phyloP scores from a whole-genome alignment of 352 stramenopile genomes.

The Phytophthora pluvialis region DNA sequence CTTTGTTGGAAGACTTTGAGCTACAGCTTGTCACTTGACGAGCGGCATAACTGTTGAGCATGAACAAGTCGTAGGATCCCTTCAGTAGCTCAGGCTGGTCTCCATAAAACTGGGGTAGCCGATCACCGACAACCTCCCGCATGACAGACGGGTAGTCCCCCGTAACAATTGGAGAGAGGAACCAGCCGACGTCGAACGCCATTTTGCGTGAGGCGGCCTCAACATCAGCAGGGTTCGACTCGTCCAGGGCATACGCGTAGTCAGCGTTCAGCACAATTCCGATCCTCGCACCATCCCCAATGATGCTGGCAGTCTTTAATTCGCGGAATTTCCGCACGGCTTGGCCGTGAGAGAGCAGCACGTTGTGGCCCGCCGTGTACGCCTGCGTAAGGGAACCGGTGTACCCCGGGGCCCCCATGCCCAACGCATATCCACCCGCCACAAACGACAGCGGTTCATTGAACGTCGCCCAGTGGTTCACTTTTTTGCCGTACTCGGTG shows the following conservation, averaged over 20 bases:
- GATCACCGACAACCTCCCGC: constrained; percentile 71
- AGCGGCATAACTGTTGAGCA: constrained; percentile 94
- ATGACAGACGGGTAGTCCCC: constrained; percentile 94
- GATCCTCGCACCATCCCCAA: constrained; percentile 75
- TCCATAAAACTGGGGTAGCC: constrained; percentile 84
- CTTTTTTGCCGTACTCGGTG: constrained; percentile 91
- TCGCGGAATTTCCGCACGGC: constrained; percentile 85
- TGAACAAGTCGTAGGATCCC: constrained; percentile 93
- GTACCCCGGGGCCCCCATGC: constrained; percentile 46
- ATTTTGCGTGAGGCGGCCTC: constrained; percentile 84
- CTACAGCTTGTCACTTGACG: constrained; percentile 57
- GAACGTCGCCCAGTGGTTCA: constrained; percentile 95
- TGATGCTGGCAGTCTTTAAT: constrained; percentile 27
- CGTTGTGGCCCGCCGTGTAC: constrained; percentile 81
- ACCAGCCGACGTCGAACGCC: constrained; percentile 92
- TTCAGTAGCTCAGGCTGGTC: constrained; percentile 73
- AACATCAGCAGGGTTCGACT: constrained; percentile 46
- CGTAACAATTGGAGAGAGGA: constrained; percentile 87
- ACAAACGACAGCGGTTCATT: constrained; percentile 92
- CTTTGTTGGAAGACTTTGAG: constrained; percentile 32
- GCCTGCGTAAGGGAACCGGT: constrained; percentile 42
- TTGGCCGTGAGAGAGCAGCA: constrained; percentile 89
- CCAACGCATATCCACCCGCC: constrained; percentile 57
- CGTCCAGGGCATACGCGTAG: constrained; percentile 76
- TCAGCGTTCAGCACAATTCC: constrained; percentile 92